Conservation (phyloP, 805 yeast genomes). For the Wickerhamiella spandovensis region DNA sequence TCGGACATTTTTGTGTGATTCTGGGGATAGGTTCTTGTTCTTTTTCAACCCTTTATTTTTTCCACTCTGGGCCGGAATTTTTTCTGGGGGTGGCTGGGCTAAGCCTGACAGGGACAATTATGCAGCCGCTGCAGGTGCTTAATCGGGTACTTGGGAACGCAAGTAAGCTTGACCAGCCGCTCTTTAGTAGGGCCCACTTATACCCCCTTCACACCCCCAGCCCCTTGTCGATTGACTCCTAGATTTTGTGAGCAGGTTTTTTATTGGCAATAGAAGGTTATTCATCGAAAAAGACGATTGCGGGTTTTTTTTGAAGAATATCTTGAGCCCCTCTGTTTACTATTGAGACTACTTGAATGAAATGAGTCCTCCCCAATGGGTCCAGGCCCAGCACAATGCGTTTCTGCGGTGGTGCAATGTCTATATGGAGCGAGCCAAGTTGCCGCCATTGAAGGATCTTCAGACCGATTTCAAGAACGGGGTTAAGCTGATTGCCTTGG, state of each 20-base stretch:
- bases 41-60: background rate
- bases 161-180: background rate
- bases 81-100: background rate
- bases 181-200: background rate
- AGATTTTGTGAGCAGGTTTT: too few relatives aligned
- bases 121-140: background rate
- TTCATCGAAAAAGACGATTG: background rate
- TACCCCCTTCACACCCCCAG: too few relatives aligned
- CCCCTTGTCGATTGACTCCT: too few relatives aligned
- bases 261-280: too few relatives aligned
- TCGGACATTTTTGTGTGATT: background rate
- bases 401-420: constrained; percentile 29
- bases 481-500: constrained; percentile 25
- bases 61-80: background rate
- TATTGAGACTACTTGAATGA: background rate
- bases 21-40: background rate
- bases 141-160: background rate
- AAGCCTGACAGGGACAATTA: background rate
- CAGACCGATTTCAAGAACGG: constrained; percentile 24
- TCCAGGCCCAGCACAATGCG: constrained; percentile 28
- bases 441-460: constrained; percentile 19
- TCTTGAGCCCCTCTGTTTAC: too few relatives aligned
- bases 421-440: constrained; percentile 19
- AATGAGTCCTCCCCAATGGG: constrained; percentile 22
- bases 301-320: too few relatives aligned